Conservation (phyloP, 306 rosid species). For the Quercus engelmannii region DNA sequence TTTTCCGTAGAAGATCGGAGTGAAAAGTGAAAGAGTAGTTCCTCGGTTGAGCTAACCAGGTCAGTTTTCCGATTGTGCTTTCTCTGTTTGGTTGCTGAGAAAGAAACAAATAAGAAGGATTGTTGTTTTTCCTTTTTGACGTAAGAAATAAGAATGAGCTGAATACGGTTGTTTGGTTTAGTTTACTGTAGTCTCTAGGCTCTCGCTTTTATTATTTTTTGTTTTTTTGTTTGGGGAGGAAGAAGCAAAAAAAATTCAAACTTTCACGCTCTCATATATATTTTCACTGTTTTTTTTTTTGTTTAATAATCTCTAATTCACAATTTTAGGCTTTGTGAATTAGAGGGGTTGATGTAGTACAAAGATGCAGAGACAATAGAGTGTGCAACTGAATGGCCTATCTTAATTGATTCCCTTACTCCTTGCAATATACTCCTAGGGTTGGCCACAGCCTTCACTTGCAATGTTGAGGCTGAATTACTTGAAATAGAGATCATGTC, state of each 20-base stretch:
- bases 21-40: neutral
- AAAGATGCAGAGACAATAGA: too few species aligned
- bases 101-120: neutral
- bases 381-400: too few species aligned
- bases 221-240: neutral
- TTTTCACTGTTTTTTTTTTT: neutral
- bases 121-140: neutral
- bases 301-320: neutral
- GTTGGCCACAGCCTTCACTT: too few species aligned
- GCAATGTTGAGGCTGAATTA: too few species aligned
- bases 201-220: neutral
- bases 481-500: too few species aligned
- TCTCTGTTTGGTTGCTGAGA: constrained; percentile 10
- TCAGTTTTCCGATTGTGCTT: neutral
- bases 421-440: too few species aligned
- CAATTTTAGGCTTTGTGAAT: too few species aligned
- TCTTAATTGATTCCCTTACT: too few species aligned
- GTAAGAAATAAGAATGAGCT: neutral
- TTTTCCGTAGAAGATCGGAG: constrained; percentile 11
- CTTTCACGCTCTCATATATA: neutral
- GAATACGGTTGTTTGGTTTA: neutral
- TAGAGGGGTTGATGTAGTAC: too few species aligned
- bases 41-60: neutral
- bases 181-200: neutral
- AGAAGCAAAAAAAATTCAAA: neutral